Conservation (phyloP, 1,139 yeast species). For the Yamadazyma pseudoaaseri region DNA sequence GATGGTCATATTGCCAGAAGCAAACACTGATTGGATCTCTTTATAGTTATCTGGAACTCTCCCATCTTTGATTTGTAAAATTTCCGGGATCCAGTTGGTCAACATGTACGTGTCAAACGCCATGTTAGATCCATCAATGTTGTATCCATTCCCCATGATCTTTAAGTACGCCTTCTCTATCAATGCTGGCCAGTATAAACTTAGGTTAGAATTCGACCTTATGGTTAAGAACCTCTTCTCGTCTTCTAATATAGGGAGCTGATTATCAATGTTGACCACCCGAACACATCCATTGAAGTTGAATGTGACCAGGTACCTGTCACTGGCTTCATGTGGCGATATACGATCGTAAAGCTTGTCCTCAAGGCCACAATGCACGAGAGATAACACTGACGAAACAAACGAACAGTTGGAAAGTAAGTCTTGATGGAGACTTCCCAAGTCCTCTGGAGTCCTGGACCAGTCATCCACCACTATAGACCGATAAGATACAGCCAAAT, state of each 20-base stretch:
- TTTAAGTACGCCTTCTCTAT: constrained; percentile 76
- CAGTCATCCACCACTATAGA: constrained; percentile 17
- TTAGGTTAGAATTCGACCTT: constrained; percentile 38
- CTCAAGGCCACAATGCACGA: constrained; percentile 21
- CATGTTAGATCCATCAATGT: constrained; percentile 74
- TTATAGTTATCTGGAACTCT: constrained; percentile 30
- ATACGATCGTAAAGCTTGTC: constrained; percentile 18
- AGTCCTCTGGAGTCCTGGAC: constrained; percentile 16
- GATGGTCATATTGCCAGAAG: constrained; percentile 19
- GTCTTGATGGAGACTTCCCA: constrained; percentile 48
- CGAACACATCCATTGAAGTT: constrained; percentile 61
- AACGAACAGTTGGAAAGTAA: constrained; percentile 72
- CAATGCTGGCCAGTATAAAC: constrained; percentile 65
- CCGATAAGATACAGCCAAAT: constrained; percentile 16
- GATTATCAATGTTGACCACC: constrained; percentile 48
- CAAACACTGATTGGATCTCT: constrained; percentile 18
- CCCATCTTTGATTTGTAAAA: constrained; percentile 35
- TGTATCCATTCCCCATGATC: constrained; percentile 59
- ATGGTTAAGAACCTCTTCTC: constrained; percentile 27
- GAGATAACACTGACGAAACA: constrained; percentile 61
- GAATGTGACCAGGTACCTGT: constrained; percentile 35
- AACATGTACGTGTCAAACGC: constrained; percentile 69
- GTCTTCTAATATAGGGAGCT: constrained; percentile 30
- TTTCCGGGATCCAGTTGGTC: constrained; percentile 77
- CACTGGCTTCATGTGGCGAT: constrained; percentile 24